Percentiles rank a stretch among this genome's conserved stretches.
Evolutionary conservation across 208 protist species (phyloP).

Genomic region (Trypanosoma vivax): DNA sequence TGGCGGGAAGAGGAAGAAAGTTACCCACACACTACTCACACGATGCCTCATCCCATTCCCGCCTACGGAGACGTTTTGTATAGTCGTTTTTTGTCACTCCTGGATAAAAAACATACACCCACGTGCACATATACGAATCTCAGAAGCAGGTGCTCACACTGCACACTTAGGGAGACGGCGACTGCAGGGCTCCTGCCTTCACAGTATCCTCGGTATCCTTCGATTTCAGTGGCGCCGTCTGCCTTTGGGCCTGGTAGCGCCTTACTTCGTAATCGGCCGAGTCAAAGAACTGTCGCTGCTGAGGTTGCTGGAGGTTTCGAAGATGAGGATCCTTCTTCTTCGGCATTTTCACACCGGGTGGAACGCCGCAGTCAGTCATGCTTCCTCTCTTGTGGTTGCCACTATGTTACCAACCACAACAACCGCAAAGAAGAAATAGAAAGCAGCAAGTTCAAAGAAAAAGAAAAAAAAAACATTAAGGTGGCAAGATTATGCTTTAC

Average conservation of each 20-base stretch:
- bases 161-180: background rate
- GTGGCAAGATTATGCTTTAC: too few relatives aligned
- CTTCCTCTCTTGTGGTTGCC: background rate
- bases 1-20: too few relatives aligned
- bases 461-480: too few relatives aligned
- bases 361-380: constrained; percentile 17
- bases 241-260: constrained; percentile 46
- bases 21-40: too few relatives aligned
- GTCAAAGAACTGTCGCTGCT: constrained; percentile 78
- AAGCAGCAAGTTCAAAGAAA: background rate
- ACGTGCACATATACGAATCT: too few relatives aligned
- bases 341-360: constrained; percentile 78
- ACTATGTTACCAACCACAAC: background rate
- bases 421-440: background rate
- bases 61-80: too few relatives aligned
- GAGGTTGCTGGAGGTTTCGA: constrained; percentile 61
- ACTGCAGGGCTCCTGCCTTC: background rate
- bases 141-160: too few relatives aligned
- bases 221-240: constrained; percentile 3
- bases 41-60: too few relatives aligned
- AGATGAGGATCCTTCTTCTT: constrained; percentile 84
- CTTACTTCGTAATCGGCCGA: constrained; percentile 85
- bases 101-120: too few relatives aligned
- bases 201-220: background rate
- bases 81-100: too few relatives aligned